phyloP scores from a whole-genome alignment of 306 rosid genomes.

The Quillaja saponaria region DNA sequence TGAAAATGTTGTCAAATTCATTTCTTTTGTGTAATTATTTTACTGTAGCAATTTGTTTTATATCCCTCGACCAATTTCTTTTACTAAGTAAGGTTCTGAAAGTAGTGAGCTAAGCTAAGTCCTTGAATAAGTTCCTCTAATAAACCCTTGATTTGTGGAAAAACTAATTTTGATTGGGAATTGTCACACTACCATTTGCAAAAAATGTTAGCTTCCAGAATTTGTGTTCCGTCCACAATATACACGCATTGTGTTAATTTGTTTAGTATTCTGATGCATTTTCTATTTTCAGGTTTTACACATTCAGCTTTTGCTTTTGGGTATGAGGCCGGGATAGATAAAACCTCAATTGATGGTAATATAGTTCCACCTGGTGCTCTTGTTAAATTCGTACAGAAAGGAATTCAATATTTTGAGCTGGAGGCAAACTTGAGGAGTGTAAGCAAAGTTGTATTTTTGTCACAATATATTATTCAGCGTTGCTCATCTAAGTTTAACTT shows the following conservation, averaged over 20 bases:
- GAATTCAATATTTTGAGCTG: constrained; percentile 66
- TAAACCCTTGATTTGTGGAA: no score
- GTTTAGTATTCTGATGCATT: constrained; percentile 1
- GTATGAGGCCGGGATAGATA: constrained; percentile 65
- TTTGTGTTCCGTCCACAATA: no score
- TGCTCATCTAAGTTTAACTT: not conserved
- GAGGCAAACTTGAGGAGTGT: constrained; percentile 65
- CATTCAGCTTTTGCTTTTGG: constrained; percentile 73
- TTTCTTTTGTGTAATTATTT: no score
- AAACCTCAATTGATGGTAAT: constrained; percentile 45
- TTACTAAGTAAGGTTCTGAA: no score
- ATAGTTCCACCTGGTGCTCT: constrained; percentile 72
- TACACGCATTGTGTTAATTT: not conserved
- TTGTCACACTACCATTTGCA: no score
- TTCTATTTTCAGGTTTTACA: constrained; percentile 51
- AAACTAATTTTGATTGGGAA: no score
- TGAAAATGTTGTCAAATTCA: no score
- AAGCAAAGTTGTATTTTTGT: constrained; percentile 30
- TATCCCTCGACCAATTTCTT: no score
- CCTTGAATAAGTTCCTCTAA: no score
- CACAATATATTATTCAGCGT: constrained; percentile 1
- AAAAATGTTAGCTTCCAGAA: not conserved
- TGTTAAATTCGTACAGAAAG: constrained; percentile 60
- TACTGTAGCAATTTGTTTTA: no score
- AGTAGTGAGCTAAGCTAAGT: no score